These are phyloP conservation scores for Mycosphaerelloides madeirae DNA, from an alignment of 2,329 filamentous ascomycete genomes.

Conservation along the genomic window DNA sequence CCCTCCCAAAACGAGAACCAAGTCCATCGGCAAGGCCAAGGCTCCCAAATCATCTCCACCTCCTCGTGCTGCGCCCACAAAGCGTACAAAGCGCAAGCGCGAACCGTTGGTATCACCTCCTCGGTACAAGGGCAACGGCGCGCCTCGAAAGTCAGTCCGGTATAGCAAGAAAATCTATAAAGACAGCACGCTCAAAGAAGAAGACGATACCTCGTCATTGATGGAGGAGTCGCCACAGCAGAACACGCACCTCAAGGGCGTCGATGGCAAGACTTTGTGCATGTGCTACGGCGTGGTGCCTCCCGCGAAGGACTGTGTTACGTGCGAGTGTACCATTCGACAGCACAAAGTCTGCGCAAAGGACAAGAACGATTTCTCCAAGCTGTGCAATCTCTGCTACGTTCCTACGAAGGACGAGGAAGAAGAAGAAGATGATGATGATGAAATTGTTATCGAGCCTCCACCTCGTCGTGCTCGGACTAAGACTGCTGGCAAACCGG, in stretches of 20 bases:
- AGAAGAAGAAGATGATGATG: not conserved
- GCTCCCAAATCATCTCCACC: not conserved
- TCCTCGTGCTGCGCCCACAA: too few relatives aligned
- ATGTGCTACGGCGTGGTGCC: not conserved
- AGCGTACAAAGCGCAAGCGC: too few relatives aligned
- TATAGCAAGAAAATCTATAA: not conserved
- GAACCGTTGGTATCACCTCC: too few relatives aligned
- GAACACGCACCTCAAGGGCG: not conserved
- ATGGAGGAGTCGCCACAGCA: too few relatives aligned
- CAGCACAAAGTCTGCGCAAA: constrained; percentile 8
- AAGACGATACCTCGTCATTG: not conserved
- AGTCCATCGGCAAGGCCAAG: too few relatives aligned
- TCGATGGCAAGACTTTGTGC: constrained; percentile 1
- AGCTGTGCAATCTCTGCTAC: constrained; percentile 8
- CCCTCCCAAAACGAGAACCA: too few relatives aligned
- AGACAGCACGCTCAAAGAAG: too few relatives aligned
- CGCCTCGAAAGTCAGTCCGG: not conserved
- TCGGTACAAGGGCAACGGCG: too few relatives aligned
- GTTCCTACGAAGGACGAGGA: too few relatives aligned
- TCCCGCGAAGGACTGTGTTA: constrained; percentile 5
- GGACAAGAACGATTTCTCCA: not conserved
- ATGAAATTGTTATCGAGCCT: not conserved
- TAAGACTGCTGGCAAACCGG: too few relatives aligned
- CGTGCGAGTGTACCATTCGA: constrained; percentile 3
- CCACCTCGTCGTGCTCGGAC: not conserved